These are phyloP conservation scores for Talaromyces pinophilus DNA, from an alignment of 2,329 filamentous ascomycete species.

Conservation along the genomic window DNA sequence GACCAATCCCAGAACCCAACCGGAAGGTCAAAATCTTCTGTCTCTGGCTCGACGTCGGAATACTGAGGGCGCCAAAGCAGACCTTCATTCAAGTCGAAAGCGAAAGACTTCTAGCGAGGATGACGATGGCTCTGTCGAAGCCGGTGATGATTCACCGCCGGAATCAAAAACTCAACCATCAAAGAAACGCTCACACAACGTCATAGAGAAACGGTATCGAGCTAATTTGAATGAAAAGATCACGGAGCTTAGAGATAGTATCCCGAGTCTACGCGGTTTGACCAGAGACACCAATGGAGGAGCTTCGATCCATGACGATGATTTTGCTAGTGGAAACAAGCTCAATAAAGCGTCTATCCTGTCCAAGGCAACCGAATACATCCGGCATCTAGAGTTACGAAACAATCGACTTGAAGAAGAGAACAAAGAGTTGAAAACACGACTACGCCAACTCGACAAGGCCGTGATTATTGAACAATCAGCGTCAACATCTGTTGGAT, in stretches of 20 bases:
- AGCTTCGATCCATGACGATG: conserved; percentile 66
- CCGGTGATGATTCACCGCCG: conserved; percentile 49
- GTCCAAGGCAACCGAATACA: conserved; percentile 95
- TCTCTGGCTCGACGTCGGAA: conserved; percentile 24
- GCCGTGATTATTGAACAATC: conserved; percentile 46
- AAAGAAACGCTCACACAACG: conserved; percentile 97
- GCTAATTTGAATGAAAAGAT: conserved; percentile 98
- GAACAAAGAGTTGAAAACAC: conserved; percentile 73
- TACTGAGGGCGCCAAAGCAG: conserved; percentile 22
- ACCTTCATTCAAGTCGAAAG: conserved; percentile 55
- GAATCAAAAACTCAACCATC: conserved; percentile 57
- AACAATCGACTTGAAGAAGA: conserved; percentile 81
- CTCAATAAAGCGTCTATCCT: conserved; percentile 97
- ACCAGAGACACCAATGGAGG: conserved; percentile 56
- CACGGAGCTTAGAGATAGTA: conserved; percentile 83
- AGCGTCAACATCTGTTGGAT: conserved; percentile 38
- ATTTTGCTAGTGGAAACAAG: conserved; percentile 86
- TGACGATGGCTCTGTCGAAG: conserved; percentile 38
- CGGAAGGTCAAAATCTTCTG: neutral
- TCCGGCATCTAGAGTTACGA: conserved; percentile 86
- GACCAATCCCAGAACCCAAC: neutral
- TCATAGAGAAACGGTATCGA: conserved; percentile 96
- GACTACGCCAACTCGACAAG: conserved; percentile 77
- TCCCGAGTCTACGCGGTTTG: conserved; percentile 85
- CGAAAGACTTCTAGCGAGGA: conserved; percentile 66